Conservation (phyloP, 1,284 basidiomycete genomes). For the Hypsizygus ulmarius region DNA sequence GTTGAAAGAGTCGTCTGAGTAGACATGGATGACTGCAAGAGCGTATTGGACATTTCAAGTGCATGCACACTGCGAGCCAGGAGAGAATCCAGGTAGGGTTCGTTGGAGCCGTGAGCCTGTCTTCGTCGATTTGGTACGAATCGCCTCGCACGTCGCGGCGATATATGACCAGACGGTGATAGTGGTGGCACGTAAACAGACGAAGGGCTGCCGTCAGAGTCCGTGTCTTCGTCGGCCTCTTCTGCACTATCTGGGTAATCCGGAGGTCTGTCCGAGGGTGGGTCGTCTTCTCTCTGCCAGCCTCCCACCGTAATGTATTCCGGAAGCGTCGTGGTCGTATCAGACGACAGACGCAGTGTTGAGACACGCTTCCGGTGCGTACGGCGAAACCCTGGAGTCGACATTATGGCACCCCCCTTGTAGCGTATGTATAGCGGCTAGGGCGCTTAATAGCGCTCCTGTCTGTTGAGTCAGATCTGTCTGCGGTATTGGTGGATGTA, state of each 20-base stretch:
- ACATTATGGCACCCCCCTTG: slow-evolving; percentile 1
- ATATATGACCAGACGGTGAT: slow-evolving; percentile 6
- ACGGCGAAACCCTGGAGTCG: slow-evolving; percentile 26
- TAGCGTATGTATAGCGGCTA: slow-evolving; percentile 9
- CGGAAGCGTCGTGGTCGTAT: slow-evolving; percentile 65
- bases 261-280: slow-evolving; percentile 57
- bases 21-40: slow-evolving; percentile 70
- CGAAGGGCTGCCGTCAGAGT: slow-evolving; percentile 34
- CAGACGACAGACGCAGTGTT: slow-evolving; percentile 58
- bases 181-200: slow-evolving; percentile 29
- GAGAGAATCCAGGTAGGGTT: slow-evolving; percentile 65
- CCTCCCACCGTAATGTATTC: slow-evolving; percentile 49
- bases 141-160: slow-evolving; percentile 24
- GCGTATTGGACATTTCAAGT: slow-evolving; percentile 75
- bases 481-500: not conserved
- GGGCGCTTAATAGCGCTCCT: slow-evolving; percentile 11
- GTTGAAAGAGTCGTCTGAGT: slow-evolving; percentile 61
- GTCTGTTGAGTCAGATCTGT: slow-evolving; percentile 16
- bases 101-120: slow-evolving; percentile 20
- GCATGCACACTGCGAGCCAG: slow-evolving; percentile 78
- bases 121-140: slow-evolving; percentile 27
- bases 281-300: slow-evolving; percentile 28
- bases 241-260: slow-evolving; percentile 74
- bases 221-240: slow-evolving; percentile 71
- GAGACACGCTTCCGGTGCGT: slow-evolving; percentile 58